phyloP scores from a whole-genome alignment of 2,329 filamentous ascomycete genomes.

The Colletotrichum destructivum region DNA sequence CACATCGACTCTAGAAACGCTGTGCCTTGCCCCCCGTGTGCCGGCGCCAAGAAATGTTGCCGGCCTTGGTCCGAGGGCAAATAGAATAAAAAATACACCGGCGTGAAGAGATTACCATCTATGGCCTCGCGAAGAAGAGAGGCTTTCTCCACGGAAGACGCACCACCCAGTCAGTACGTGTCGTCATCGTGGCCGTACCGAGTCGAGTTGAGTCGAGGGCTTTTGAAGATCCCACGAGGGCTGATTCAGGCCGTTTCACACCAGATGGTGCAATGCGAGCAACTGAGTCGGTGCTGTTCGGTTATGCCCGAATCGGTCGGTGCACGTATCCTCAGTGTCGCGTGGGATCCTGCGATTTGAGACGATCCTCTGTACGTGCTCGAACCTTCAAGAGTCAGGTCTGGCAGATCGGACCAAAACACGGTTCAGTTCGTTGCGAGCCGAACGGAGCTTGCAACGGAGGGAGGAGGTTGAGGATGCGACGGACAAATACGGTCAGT shows the following conservation, averaged over 20 bases:
- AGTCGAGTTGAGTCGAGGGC: constrained; percentile 13
- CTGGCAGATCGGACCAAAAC: background rate
- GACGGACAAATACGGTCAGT: background rate
- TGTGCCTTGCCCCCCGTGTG: background rate
- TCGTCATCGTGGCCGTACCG: background rate
- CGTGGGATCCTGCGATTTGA: constrained; percentile 27
- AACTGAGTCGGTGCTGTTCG: constrained; percentile 23
- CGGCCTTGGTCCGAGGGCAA: constrained; percentile 21
- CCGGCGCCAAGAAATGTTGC: constrained; percentile 15
- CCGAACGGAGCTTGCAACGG: constrained; percentile 16
- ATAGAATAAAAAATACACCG: too few relatives aligned
- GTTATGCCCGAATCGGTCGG: constrained; percentile 25
- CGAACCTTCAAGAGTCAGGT: constrained; percentile 19
- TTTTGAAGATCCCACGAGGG: constrained; percentile 23
- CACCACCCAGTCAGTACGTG: background rate
- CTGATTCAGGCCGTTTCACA: constrained; percentile 41
- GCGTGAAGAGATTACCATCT: background rate
- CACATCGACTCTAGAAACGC: constrained; percentile 31
- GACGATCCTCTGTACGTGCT: constrained; percentile 30
- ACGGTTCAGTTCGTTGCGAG: constrained; percentile 13
- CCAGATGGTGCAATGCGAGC: constrained; percentile 24
- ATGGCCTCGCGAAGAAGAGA: constrained; percentile 2
- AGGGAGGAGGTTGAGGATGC: background rate
- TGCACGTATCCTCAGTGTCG: constrained; percentile 21
- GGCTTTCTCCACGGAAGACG: constrained; percentile 8